phyloP scores from a whole-genome alignment of 202 grass and related monocot species.

The Hordeum pubiflorum region DNA sequence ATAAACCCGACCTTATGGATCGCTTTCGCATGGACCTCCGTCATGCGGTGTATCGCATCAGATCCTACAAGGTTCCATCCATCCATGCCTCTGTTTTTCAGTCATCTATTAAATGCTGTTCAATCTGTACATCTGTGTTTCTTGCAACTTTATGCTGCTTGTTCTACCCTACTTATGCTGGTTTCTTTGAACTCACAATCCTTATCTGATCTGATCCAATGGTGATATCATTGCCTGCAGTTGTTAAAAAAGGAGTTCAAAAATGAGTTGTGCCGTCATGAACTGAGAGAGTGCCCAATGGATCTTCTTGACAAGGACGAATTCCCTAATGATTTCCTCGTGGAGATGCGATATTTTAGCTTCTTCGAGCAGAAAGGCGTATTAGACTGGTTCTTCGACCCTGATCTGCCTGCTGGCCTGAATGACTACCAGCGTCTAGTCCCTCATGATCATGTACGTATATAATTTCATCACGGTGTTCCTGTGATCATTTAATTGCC shows the following conservation, averaged over 20 bases:
- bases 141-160: neutral
- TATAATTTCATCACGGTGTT: neutral
- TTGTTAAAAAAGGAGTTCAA: neutral
- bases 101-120: neutral
- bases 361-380: neutral
- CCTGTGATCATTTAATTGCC: neutral
- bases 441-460: neutral
- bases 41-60: constrained; percentile 3
- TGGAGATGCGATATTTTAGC: neutral
- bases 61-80: constrained; percentile 8
- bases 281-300: neutral
- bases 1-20: neutral
- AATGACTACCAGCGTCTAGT: constrained; percentile 24
- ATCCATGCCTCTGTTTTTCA: neutral
- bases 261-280: neutral
- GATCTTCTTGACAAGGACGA: neutral
- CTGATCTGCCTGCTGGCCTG: neutral
- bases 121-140: neutral
- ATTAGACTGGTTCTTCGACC: constrained; percentile 15
- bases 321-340: neutral
- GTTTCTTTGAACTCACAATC: neutral
- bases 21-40: neutral
- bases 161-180: neutral
- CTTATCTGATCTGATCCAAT: neutral
- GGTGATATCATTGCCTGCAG: neutral